These are phyloP conservation scores for Potentilla sterilis DNA, from an alignment of 306 rosid species.

Conservation along the genomic window DNA sequence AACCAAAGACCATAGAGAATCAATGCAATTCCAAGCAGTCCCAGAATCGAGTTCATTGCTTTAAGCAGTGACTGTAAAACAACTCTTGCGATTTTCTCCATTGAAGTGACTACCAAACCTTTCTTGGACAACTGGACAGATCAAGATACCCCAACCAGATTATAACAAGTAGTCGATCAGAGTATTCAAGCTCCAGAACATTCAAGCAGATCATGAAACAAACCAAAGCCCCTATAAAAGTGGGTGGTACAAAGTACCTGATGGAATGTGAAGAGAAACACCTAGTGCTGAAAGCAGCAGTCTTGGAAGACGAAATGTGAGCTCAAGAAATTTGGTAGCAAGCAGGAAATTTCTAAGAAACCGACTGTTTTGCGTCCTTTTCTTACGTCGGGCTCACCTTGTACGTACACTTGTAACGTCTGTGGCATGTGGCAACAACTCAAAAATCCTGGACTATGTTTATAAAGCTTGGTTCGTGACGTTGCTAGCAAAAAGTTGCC, in stretches of 20 bases:
- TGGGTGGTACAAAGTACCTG: background rate
- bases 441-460: background rate
- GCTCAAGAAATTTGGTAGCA: background rate
- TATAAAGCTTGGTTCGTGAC: background rate
- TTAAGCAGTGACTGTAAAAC: constrained; percentile 33
- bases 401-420: background rate
- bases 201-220: background rate
- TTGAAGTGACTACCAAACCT: background rate
- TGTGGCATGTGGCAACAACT: background rate
- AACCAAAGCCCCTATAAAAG: background rate
- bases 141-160: background rate
- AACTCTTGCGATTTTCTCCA: constrained; percentile 22
- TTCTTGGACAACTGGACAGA: background rate
- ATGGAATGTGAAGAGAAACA: background rate
- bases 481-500: constrained; percentile 12
- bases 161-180: background rate
- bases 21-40: constrained; percentile 45
- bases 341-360: constrained; percentile 31
- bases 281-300: background rate
- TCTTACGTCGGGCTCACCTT: background rate
- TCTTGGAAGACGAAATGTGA: background rate
- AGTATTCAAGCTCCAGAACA: background rate
- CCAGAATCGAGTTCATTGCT: constrained; percentile 33
- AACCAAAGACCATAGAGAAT: constrained; percentile 34
- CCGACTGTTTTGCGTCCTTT: background rate